These are phyloP conservation scores for Geotrichum citri-aurantii DNA, from an alignment of 1,139 yeast genomes.

Conservation along the genomic window DNA sequence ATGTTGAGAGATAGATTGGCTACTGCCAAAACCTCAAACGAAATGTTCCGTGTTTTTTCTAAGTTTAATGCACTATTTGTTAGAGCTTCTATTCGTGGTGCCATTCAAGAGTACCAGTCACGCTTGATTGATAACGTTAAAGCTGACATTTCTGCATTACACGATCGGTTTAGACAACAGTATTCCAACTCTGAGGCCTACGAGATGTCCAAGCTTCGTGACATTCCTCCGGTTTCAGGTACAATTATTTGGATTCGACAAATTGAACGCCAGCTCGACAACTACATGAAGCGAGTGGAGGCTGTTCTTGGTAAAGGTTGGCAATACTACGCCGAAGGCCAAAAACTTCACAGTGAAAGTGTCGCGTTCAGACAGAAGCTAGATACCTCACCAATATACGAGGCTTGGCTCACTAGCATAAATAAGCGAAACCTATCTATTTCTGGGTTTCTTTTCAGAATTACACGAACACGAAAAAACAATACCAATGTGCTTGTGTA, in stretches of 20 bases:
- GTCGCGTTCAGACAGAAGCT: constrained; percentile 43
- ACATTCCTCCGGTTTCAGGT: constrained; percentile 46
- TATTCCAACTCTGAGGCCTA: constrained; percentile 35
- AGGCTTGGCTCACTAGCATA: constrained; percentile 43
- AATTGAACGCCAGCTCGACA: constrained; percentile 41
- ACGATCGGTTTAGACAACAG: constrained; percentile 38
- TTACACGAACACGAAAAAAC: constrained; percentile 28
- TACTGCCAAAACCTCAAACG: constrained; percentile 40
- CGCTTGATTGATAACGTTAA: constrained; percentile 46
- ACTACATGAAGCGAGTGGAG: constrained; percentile 42
- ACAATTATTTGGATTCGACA: constrained; percentile 49
- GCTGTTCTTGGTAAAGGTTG: constrained; percentile 65
- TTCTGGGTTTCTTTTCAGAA: constrained; percentile 40
- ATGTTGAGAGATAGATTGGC: constrained; percentile 40
- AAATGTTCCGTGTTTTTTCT: constrained; percentile 48
- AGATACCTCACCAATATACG: constrained; percentile 42
- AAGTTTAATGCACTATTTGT: constrained; percentile 44
- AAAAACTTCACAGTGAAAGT: constrained; percentile 51
- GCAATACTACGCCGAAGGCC: constrained; percentile 70
- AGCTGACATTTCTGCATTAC: constrained; percentile 42
- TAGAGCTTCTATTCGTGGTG: constrained; percentile 48
- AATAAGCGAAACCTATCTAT: constrained; percentile 28
- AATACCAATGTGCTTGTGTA: constrained; percentile 18
- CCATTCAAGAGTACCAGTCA: constrained; percentile 52
- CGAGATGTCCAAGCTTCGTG: constrained; percentile 38